phyloP scores from a whole-genome alignment of 176 grass and related monocot genomes.

The Eragrostis curvula region DNA sequence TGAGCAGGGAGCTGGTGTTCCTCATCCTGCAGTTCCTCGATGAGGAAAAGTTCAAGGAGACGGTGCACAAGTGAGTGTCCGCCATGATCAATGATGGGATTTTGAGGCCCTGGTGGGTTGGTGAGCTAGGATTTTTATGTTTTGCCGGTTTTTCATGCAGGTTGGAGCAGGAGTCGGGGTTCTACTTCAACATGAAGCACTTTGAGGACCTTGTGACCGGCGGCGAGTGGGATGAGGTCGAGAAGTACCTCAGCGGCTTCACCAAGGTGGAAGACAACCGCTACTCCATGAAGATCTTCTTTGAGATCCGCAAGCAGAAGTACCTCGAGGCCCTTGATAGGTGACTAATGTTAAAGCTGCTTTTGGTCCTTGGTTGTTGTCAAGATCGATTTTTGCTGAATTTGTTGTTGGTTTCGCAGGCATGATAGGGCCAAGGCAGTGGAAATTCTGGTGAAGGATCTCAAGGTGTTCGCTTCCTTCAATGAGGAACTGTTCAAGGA shows the following conservation, averaged over 20 bases:
- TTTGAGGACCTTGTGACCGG: slow-evolving; percentile 97
- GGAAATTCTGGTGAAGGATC: slow-evolving; percentile 98
- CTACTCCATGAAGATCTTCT: slow-evolving; percentile 99
- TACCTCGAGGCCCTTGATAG: slow-evolving; percentile 99
- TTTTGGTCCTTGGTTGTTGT: slow-evolving; percentile 7
- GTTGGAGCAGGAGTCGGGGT: slow-evolving; percentile 97
- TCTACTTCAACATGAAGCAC: slow-evolving; percentile 99
- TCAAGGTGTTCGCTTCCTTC: slow-evolving; percentile 99
- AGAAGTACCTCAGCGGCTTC: slow-evolving; percentile 97
- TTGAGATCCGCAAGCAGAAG: slow-evolving; percentile 99
- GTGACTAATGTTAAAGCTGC: slow-evolving; percentile 31
- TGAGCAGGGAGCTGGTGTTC: slow-evolving; percentile 93
- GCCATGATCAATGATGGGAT: background rate
- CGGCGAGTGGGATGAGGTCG: slow-evolving; percentile 99
- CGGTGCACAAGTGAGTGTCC: slow-evolving; percentile 69
- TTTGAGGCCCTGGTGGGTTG: slow-evolving; percentile 18
- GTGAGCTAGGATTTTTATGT: slow-evolving; percentile 7
- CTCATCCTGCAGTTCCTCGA: slow-evolving; percentile 96
- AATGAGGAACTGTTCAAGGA: slow-evolving; percentile 99
- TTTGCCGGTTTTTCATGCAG: slow-evolving; percentile 40
- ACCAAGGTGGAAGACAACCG: slow-evolving; percentile 99
- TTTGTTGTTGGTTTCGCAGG: slow-evolving; percentile 48
- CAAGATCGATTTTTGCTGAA: slow-evolving; percentile 5
- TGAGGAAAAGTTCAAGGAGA: slow-evolving; percentile 93
- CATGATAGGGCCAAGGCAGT: slow-evolving; percentile 97